These are phyloP conservation scores for Singerocomus rubriflavus DNA, from an alignment of 1,284 basidiomycete species.

Conservation along the genomic window DNA sequence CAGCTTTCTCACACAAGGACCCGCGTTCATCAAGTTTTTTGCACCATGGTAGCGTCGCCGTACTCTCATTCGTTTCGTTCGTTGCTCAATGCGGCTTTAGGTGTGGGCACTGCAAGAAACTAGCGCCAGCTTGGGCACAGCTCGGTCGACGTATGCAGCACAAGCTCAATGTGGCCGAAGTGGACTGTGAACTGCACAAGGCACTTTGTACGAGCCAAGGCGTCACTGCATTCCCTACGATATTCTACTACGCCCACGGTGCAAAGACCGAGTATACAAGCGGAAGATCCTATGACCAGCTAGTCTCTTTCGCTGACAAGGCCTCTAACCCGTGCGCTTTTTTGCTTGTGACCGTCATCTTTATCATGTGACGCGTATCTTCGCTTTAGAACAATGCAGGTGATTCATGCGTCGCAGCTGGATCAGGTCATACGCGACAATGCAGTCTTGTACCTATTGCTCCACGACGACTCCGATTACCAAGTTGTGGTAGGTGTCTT, in stretches of 20 bases:
- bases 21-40: constrained; percentile 85
- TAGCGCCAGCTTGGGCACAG: constrained; percentile 76
- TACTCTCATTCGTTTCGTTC: background rate
- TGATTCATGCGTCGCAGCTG: constrained; percentile 53
- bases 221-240: constrained; percentile 77
- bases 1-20: constrained; percentile 50
- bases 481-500: constrained; percentile 41
- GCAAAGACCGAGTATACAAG: constrained; percentile 68
- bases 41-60: constrained; percentile 68
- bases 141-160: constrained; percentile 68
- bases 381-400: constrained; percentile 36
- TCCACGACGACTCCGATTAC: constrained; percentile 52
- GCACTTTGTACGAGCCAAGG: constrained; percentile 62
- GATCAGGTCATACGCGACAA: constrained; percentile 50
- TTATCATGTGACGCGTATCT: constrained; percentile 7
- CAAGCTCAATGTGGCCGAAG: constrained; percentile 74
- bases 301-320: constrained; percentile 72
- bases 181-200: constrained; percentile 80
- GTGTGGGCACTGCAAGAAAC: constrained; percentile 91
- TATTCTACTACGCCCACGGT: constrained; percentile 60
- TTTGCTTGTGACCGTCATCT: background rate
- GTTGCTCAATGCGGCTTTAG: constrained; percentile 26
- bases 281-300: constrained; percentile 61
- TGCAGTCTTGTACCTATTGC: constrained; percentile 70
- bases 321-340: constrained; percentile 57